A percentile compares a stretch with the other conserved stretches of the same genome.
These are phyloP conservation scores for Rehmannia glutinosa DNA, from an alignment of 257 asterid species.

Conservation along the genomic window DNA sequence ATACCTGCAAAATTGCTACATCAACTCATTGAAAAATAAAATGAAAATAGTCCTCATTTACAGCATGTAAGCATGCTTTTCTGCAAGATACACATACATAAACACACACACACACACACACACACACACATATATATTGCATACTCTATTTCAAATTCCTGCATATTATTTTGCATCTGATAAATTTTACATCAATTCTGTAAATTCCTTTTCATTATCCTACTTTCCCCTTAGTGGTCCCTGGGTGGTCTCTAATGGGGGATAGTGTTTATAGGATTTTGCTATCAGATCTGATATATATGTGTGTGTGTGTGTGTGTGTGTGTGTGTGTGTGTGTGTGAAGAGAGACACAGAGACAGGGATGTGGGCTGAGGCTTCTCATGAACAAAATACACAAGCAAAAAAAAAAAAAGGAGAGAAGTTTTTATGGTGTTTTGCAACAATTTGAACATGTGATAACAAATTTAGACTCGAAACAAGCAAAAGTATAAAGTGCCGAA, in stretches of 20 bases:
- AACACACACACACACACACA: too few relatives aligned
- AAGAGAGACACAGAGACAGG: background rate
- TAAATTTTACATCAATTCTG: too few relatives aligned
- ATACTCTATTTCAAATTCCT: too few relatives aligned
- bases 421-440: background rate
- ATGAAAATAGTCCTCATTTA: slow-evolving; percentile 1
- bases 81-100: background rate
- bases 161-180: too few relatives aligned
- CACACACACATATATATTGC: background rate
- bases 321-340: background rate
- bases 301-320: background rate
- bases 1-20: slow-evolving; percentile 48
- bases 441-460: background rate
- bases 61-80: background rate
- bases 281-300: too few relatives aligned
- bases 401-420: background rate
- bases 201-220: too few relatives aligned
- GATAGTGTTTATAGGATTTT: too few relatives aligned
- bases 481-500: too few relatives aligned
- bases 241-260: too few relatives aligned
- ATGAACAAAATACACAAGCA: too few relatives aligned
- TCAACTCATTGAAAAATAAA: slow-evolving; percentile 16
- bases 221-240: too few relatives aligned
- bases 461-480: too few relatives aligned
- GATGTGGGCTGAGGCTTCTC: background rate